Evolutionary conservation across 148 eudicot genomes (phyloP).

Genomic region (Drosera capensis): DNA sequence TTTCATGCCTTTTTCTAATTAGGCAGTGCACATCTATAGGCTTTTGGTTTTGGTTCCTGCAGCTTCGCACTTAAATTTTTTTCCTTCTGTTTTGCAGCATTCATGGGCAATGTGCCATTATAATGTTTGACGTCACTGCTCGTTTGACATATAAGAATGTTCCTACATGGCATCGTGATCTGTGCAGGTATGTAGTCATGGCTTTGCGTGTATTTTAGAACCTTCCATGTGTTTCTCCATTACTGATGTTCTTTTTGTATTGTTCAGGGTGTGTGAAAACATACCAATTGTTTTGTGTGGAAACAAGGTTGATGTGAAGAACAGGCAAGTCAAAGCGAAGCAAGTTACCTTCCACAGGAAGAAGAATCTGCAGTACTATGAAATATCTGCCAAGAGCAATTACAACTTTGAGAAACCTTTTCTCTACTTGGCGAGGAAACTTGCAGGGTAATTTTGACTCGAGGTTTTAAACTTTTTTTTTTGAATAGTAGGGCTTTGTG

Average conservation of each 20-base stretch:
- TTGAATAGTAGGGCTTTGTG: too few relatives aligned
- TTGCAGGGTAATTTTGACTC: slow-evolving; percentile 18
- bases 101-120: slow-evolving; percentile 58
- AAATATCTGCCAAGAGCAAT: slow-evolving; percentile 44
- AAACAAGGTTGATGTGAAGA: slow-evolving; percentile 52
- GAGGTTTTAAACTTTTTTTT: background rate
- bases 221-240: background rate
- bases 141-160: slow-evolving; percentile 62
- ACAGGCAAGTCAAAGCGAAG: slow-evolving; percentile 46
- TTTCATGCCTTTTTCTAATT: too few relatives aligned
- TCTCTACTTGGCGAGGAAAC: slow-evolving; percentile 41
- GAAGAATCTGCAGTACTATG: slow-evolving; percentile 42
- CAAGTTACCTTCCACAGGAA: slow-evolving; percentile 47
- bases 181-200: slow-evolving; percentile 21
- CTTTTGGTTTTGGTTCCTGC: too few relatives aligned
- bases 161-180: slow-evolving; percentile 55
- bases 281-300: slow-evolving; percentile 49
- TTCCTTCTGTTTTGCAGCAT: slow-evolving; percentile 20
- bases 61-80: background rate
- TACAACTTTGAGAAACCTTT: slow-evolving; percentile 46
- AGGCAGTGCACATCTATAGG: too few relatives aligned
- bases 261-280: slow-evolving; percentile 43
- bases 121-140: slow-evolving; percentile 64
- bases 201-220: background rate
- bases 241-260: background rate